Evolutionary conservation across 2,329 filamentous ascomycete genomes (phyloP).

Genomic region (Penicillium sp.): DNA sequence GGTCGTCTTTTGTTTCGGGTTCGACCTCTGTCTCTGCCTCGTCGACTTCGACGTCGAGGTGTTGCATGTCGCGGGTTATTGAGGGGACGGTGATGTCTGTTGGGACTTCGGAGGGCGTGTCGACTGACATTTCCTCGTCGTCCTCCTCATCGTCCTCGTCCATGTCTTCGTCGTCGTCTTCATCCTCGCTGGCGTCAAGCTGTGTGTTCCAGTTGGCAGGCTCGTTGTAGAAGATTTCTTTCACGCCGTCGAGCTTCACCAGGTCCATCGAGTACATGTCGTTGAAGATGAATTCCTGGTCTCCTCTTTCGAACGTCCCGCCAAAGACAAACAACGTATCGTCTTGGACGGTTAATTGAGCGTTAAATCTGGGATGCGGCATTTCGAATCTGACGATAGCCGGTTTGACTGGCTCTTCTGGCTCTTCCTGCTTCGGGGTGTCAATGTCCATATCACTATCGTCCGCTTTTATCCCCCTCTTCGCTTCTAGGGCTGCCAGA

Average conservation of each 20-base stretch:
- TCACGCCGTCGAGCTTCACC: slow-evolving; percentile 91
- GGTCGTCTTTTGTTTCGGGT: slow-evolving; percentile 62
- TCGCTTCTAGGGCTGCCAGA: slow-evolving; percentile 77
- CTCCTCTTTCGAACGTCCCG: slow-evolving; percentile 91
- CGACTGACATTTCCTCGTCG: slow-evolving; percentile 44
- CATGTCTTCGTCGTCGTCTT: slow-evolving; percentile 37
- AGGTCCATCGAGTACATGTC: slow-evolving; percentile 91
- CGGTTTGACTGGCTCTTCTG: slow-evolving; percentile 51
- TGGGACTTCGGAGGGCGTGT: slow-evolving; percentile 32
- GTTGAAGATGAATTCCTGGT: slow-evolving; percentile 92
- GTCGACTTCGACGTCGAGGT: slow-evolving; percentile 35
- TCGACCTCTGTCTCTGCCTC: slow-evolving; percentile 34
- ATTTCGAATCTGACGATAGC: slow-evolving; percentile 72
- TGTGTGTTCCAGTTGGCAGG: slow-evolving; percentile 77
- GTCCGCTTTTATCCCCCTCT: slow-evolving; percentile 57
- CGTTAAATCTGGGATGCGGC: slow-evolving; percentile 87
- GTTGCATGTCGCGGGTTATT: slow-evolving; percentile 34
- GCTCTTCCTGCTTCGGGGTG: slow-evolving; percentile 44
- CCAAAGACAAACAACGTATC: slow-evolving; percentile 93
- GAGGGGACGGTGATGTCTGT: slow-evolving; percentile 35
- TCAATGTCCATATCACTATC: slow-evolving; percentile 37
- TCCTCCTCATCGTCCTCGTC: slow-evolving; percentile 43
- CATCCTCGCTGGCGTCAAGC: slow-evolving; percentile 55
- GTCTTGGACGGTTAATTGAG: slow-evolving; percentile 83
- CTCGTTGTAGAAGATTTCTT: slow-evolving; percentile 81